These are phyloP conservation scores for Aeminium ludgeri DNA, from an alignment of 495 filamentous ascomycete genomes.

Conservation along the genomic window DNA sequence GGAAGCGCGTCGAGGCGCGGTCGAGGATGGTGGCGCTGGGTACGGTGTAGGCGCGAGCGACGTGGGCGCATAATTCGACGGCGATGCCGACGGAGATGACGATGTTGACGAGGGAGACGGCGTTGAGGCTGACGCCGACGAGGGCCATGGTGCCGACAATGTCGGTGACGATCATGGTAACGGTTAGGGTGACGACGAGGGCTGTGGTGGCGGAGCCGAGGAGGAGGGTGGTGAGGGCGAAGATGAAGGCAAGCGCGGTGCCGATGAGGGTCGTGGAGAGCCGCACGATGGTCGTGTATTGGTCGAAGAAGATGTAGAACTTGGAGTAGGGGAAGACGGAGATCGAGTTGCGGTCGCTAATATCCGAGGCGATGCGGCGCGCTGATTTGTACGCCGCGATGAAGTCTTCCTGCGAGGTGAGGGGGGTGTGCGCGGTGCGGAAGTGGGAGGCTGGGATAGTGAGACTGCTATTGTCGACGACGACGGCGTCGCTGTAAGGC, in stretches of 20 bases:
- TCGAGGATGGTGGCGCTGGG: constrained; percentile 62
- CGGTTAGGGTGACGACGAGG: constrained; percentile 62
- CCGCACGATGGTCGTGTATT: constrained; percentile 70
- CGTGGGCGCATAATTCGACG: constrained; percentile 95
- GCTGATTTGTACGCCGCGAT: constrained; percentile 80
- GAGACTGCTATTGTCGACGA: constrained; percentile 47
- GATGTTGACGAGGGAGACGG: constrained; percentile 88
- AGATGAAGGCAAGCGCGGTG: constrained; percentile 67
- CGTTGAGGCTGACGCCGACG: constrained; percentile 79
- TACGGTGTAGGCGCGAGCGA: constrained; percentile 92
- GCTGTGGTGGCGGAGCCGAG: constrained; percentile 75
- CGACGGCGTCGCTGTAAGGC: constrained; percentile 68
- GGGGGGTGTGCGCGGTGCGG: constrained; percentile 70
- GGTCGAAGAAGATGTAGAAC: constrained; percentile 98
- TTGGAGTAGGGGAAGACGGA: constrained; percentile 88
- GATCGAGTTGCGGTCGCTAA: constrained; percentile 49
- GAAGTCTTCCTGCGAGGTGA: constrained; percentile 81
- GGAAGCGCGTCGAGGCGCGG: constrained; percentile 37
- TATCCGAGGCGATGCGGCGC: constrained; percentile 64
- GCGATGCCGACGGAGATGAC: constrained; percentile 92
- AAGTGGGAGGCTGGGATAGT: constrained; percentile 75
- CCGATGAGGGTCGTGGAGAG: constrained; percentile 65
- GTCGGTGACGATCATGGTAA: constrained; percentile 85
- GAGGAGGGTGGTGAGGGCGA: constrained; percentile 56
- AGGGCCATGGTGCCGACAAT: constrained; percentile 90